Percentiles rank a stretch among this genome's conserved stretches.
Evolutionary conservation across 257 asterid species (phyloP).

Genomic region (Ehretia macrophylla): DNA sequence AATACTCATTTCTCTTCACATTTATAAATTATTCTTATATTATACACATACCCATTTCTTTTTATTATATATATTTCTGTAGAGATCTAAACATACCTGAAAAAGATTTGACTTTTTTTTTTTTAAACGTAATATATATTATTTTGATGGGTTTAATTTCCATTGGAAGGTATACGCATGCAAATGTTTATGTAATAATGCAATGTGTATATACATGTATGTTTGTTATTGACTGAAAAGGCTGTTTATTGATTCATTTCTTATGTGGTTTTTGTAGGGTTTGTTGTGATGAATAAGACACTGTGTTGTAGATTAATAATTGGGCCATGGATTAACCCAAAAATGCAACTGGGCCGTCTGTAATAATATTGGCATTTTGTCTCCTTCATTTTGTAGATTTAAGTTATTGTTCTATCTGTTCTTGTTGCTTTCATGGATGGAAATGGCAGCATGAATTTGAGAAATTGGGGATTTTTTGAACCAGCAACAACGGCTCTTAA

Average conservation of each 20-base stretch:
- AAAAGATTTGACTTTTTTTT: neutral
- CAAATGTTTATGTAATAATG: neutral
- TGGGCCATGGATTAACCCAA: conserved; percentile 14
- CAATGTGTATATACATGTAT: neutral
- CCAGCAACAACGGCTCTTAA: conserved; percentile 27
- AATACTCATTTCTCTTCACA: neutral
- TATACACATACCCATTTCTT: neutral
- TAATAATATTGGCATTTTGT: no score
- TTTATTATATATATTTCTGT: neutral
- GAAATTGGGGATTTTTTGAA: conserved; percentile 54
- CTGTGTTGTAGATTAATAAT: conserved; percentile 12
- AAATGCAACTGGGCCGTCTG: conserved; percentile 7
- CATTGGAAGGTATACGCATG: neutral
- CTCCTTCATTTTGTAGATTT: conserved; percentile 2
- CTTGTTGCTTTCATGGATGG: conserved; percentile 52
- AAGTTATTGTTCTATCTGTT: neutral
- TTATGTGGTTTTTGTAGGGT: conserved; percentile 24
- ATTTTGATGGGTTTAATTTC: conserved; percentile 1
- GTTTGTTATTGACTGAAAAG: neutral
- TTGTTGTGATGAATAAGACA: conserved; percentile 8
- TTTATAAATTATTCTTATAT: neutral
- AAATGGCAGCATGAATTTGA: conserved; percentile 43
- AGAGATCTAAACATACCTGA: conserved; percentile 9
- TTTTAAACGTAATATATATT: neutral
- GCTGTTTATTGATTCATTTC: neutral